Conservation (phyloP, 148 eudicot species). For the Vaccinium myrtillus region DNA sequence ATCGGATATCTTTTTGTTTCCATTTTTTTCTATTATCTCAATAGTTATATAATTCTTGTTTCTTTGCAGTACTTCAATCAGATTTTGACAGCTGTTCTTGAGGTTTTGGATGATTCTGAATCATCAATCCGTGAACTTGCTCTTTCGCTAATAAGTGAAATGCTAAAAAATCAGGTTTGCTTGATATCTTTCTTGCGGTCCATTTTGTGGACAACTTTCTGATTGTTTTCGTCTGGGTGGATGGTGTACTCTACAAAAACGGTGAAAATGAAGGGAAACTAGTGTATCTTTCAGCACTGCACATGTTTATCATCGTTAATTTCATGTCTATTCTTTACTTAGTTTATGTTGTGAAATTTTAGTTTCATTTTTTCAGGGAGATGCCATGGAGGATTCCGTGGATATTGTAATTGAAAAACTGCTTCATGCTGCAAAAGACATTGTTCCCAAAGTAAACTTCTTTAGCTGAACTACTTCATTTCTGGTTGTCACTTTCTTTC, state of each 20-base stretch:
- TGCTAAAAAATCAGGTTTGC: slow-evolving; percentile 63
- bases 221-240: background rate
- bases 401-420: slow-evolving; percentile 92
- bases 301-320: background rate
- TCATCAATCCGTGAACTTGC: slow-evolving; percentile 68
- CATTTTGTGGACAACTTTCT: background rate
- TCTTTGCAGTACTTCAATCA: slow-evolving; percentile 62
- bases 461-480: slow-evolving; percentile 1
- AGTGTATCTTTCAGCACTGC: background rate
- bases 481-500: slow-evolving; percentile 3
- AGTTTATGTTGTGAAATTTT: slow-evolving; percentile 7
- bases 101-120: slow-evolving; percentile 78
- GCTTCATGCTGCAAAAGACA: slow-evolving; percentile 71
- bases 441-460: slow-evolving; percentile 52
- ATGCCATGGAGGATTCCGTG: slow-evolving; percentile 82
- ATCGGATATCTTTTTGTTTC: background rate
- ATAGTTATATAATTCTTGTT: background rate
- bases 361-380: slow-evolving; percentile 49
- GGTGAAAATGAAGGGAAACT: background rate
- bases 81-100: slow-evolving; percentile 78
- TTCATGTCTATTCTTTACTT: slow-evolving; percentile 1
- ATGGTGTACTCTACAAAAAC: background rate
- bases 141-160: slow-evolving; percentile 68
- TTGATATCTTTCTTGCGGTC: background rate
- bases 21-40: background rate